phyloP scores from a whole-genome alignment of 208 protist genomes.

The Trypanosoma platydactyli region DNA sequence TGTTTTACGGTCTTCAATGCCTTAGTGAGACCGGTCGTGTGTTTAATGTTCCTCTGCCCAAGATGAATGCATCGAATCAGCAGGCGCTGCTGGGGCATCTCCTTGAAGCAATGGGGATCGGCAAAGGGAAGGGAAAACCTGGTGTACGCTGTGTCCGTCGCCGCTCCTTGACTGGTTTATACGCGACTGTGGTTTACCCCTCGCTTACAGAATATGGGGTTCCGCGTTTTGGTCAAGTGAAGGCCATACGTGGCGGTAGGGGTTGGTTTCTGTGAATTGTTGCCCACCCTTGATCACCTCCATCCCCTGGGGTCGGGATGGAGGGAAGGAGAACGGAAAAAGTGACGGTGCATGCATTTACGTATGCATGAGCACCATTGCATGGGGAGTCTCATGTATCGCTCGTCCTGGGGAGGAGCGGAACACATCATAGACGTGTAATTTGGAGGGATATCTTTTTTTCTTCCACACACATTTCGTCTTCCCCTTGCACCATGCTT shows the following conservation, averaged over 20 bases:
- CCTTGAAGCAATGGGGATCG: conserved; percentile 33
- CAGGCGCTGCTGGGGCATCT: conserved; percentile 66
- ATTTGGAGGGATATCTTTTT: too few species aligned
- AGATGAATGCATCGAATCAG: conserved; percentile 58
- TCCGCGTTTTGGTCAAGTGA: conserved; percentile 82
- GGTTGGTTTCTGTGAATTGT: conserved; percentile 73
- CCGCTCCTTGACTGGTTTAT: conserved; percentile 69
- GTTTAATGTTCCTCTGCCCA: conserved; percentile 81
- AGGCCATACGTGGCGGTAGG: conserved; percentile 84
- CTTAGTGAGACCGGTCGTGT: conserved; percentile 72
- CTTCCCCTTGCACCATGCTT: too few species aligned
- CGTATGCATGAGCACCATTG: too few species aligned
- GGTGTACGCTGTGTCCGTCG: background rate
- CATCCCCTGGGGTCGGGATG: too few species aligned
- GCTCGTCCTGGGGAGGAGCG: too few species aligned
- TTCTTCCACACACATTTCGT: too few species aligned
- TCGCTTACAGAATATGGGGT: conserved; percentile 82
- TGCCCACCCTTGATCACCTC: background rate
- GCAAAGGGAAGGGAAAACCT: conserved; percentile 17
- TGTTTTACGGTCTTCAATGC: conserved; percentile 85
- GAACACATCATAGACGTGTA: too few species aligned
- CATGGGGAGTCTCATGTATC: too few species aligned
- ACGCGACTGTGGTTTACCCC: conserved; percentile 83
- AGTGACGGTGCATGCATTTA: too few species aligned
- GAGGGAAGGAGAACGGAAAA: too few species aligned